Evolutionary conservation across 176 grass and related monocot genomes (phyloP).

Genomic region (Bromus sterilis): DNA sequence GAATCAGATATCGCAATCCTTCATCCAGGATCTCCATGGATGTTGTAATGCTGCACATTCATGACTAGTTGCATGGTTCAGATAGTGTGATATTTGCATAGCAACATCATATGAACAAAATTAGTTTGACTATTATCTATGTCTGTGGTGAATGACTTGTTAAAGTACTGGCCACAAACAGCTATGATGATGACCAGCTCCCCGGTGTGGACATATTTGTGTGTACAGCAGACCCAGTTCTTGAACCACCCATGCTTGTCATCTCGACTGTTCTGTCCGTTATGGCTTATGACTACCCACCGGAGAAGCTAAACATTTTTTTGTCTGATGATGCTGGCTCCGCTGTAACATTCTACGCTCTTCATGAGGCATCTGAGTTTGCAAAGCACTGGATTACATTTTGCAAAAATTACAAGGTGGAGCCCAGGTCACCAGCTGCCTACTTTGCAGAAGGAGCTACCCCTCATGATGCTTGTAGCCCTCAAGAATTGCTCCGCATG

Average conservation of each 20-base stretch:
- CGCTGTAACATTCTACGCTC: slow-evolving; percentile 42
- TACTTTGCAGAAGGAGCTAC: slow-evolving; percentile 34
- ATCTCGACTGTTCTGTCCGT: slow-evolving; percentile 65
- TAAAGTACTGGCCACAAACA: slow-evolving; percentile 11
- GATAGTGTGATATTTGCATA: not conserved
- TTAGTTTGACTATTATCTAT: not conserved
- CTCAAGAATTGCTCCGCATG: slow-evolving; percentile 36
- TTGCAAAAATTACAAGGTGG: slow-evolving; percentile 52
- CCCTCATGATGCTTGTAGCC: slow-evolving; percentile 6
- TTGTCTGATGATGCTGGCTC: slow-evolving; percentile 65
- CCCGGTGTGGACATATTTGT: slow-evolving; percentile 68
- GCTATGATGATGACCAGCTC: slow-evolving; percentile 28
- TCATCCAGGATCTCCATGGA: not conserved
- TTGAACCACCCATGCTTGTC: slow-evolving; percentile 65
- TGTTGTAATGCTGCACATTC: not conserved
- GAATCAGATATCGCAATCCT: not conserved
- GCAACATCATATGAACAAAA: not conserved
- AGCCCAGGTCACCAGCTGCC: slow-evolving; percentile 59
- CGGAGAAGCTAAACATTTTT: slow-evolving; percentile 66
- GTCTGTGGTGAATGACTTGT: not conserved
- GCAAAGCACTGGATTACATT: slow-evolving; percentile 70
- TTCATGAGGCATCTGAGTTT: slow-evolving; percentile 61
- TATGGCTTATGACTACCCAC: slow-evolving; percentile 72
- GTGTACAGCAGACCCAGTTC: slow-evolving; percentile 54
- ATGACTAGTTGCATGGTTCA: not conserved